Base-by-base conservation (phyloP, 208 protist species). In the Leishmania major region DNA sequence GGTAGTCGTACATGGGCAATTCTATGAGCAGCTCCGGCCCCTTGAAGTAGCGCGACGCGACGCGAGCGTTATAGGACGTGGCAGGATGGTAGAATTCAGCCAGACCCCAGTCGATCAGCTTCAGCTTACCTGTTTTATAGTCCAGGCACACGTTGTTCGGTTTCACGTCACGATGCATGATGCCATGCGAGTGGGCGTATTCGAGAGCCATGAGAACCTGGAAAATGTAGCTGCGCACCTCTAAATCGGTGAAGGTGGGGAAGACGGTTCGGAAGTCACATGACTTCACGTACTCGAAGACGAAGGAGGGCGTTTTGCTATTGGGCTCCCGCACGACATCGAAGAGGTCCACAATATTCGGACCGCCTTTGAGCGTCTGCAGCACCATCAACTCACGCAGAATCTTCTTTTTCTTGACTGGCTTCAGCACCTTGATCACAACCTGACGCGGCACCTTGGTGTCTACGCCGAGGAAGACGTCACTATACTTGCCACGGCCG, bases 371-470 rank as follows among this genome's bases (percentile, higher is more conserved):
- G 3, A 99, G 91, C 78, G 99, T 99, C 86, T 99, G 93, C 60
- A 99, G 90, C 66, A 99, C 99, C 88, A 99, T 99, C 57, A 99
- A 96, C 87, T 99, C 99, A 66, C 98, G 94, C 59, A 99, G 98
- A 83, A 99, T 99, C 87, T 99, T 99, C 92, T 99, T 99, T 85
- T 99, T 99, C 88, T 99, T 99, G 3, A 99, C 99, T 10, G 98
- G 98, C 86, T 99, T 99, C 47, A 99, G 92, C 57, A 99, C 98
- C 91, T 99, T 99, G 74, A 99, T 98, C 2, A 99, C 97, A 71
- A 99, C 98, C 57, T 93, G 88, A n/a, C 93, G 88, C 57, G 88
- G 88, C 31, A 93, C 90, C 37, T 92, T 90, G 35, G 88, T 93
- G 82, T 99, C 96, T n/a, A 97, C 90, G 10, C 98, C 99, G 79